Evolutionary conservation across 1,284 basidiomycete genomes (phyloP).

Genomic region (Heterobasidion annosum): DNA sequence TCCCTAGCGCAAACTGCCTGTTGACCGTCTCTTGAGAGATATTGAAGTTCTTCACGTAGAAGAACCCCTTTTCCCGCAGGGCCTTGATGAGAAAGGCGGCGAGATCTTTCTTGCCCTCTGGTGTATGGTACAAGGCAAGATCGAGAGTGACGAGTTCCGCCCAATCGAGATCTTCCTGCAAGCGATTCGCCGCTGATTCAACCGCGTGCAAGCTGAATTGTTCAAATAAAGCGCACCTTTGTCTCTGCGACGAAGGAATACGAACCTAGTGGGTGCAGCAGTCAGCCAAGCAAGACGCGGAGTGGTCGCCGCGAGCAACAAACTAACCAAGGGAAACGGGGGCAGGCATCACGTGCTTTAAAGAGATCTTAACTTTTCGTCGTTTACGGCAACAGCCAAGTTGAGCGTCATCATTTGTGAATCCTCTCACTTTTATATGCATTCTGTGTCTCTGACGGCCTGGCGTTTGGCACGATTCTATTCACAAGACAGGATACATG

Average conservation of each 20-base stretch:
- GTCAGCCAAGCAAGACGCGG: background rate
- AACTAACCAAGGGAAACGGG: background rate
- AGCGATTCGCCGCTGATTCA: background rate
- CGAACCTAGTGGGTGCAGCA: background rate
- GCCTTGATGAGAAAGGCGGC: slow-evolving; percentile 30
- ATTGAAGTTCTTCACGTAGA: slow-evolving; percentile 32
- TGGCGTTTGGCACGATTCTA: no score
- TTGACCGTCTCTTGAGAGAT: slow-evolving; percentile 27
- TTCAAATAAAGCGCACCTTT: background rate
- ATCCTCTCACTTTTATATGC: no score
- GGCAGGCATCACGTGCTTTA: background rate
- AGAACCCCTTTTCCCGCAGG: slow-evolving; percentile 34
- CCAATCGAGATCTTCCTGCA: background rate
- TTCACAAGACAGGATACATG: no score
- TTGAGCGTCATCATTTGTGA: background rate
- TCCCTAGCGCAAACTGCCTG: slow-evolving; percentile 25
- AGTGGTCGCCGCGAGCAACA: background rate
- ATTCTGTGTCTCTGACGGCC: no score
- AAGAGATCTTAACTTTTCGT: background rate
- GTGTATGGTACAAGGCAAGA: slow-evolving; percentile 29
- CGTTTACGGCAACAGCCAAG: background rate
- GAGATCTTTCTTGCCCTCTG: slow-evolving; percentile 35
- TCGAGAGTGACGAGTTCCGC: slow-evolving; percentile 45
- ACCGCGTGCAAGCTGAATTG: background rate
- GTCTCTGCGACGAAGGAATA: background rate